phyloP scores from a whole-genome alignment of 345 rosid species.

The Dimocarpus longan region DNA sequence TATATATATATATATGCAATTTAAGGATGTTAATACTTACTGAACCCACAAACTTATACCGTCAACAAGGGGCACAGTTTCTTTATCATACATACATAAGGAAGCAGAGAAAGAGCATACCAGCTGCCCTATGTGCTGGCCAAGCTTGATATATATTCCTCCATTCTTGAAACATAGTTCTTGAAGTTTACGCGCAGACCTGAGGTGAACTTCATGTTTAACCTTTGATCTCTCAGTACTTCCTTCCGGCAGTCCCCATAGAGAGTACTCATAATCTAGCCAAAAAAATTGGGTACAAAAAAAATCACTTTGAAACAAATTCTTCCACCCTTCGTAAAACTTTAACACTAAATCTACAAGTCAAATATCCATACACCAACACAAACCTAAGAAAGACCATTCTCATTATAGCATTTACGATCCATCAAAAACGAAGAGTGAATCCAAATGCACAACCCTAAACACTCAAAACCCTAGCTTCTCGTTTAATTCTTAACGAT shows the following conservation, averaged over 20 bases:
- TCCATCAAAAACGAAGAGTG: not conserved
- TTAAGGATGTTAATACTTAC: constrained; percentile 5
- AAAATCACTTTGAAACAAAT: not conserved
- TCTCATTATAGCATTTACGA: not conserved
- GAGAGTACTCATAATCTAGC: constrained; percentile 83
- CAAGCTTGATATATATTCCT: constrained; percentile 95
- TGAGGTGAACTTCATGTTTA: constrained; percentile 89
- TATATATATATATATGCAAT: not conserved
- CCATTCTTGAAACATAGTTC: constrained; percentile 90
- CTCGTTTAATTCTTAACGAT: not conserved
- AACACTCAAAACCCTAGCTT: not conserved
- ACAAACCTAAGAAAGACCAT: not conserved
- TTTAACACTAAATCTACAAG: not conserved
- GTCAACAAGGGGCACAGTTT: not conserved
- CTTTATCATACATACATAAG: constrained; percentile 6
- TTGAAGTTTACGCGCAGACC: constrained; percentile 90
- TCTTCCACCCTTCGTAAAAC: not conserved
- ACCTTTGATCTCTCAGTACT: constrained; percentile 64
- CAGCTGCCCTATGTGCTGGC: constrained; percentile 90
- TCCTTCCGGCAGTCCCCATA: constrained; percentile 82
- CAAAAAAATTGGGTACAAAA: constrained; percentile 15
- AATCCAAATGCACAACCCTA: not conserved
- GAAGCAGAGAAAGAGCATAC: constrained; percentile 43
- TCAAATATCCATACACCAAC: not conserved
- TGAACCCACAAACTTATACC: not conserved